Evolutionary conservation across 1,284 basidiomycete genomes (phyloP), one percentile per base, ranked within the genome.

Genomic region (Cronartium quercuum): DNA sequence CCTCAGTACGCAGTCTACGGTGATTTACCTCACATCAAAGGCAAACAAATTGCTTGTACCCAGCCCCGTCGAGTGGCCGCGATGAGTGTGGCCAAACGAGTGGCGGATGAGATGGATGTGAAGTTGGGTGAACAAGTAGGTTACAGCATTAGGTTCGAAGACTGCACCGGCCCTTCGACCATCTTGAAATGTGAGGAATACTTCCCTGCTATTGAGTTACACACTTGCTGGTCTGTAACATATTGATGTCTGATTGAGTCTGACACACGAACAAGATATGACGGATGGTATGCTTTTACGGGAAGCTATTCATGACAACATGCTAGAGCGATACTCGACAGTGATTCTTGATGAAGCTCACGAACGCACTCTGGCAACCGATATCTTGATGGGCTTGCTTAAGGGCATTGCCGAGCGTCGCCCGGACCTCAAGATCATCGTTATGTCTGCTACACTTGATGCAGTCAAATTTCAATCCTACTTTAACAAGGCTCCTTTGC

Each of bases 291-390:
- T 98, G 94, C 81, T 84, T 29, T 86, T 96, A 37, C 89, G 94
- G 51, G 94, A 98, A 84, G 94, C 94, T 6, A 97, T 98, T 92
- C 92, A 95, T 83, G 96, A 98, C 82, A 90, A 91, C 40, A 86
- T 88, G 64, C 87, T 98, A 37, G 85, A 87, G 64, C 88, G 92
- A 12, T 99, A 99, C 83, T 94, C 92, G 41, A 96, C 94, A 18
- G 92, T 98, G 83, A 97, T 99, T 79, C 88, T 98, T 76, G 96
- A 99, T 82, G 96, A 98, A 84, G 96, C 93, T 6, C 96, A 99
- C 85, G 96, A 98, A 84, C 89, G 96, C 78, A 98, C 96, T 0
- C 86, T 98, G 35, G 93, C 96, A 0, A 98, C 96, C 42, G 96
- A 99, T 83, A 94, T 98, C 78, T 89, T 99, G 64, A 98, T 99